Conservation (phyloP, 768 basidiomycete genomes). For the Trametes cubensis region DNA sequence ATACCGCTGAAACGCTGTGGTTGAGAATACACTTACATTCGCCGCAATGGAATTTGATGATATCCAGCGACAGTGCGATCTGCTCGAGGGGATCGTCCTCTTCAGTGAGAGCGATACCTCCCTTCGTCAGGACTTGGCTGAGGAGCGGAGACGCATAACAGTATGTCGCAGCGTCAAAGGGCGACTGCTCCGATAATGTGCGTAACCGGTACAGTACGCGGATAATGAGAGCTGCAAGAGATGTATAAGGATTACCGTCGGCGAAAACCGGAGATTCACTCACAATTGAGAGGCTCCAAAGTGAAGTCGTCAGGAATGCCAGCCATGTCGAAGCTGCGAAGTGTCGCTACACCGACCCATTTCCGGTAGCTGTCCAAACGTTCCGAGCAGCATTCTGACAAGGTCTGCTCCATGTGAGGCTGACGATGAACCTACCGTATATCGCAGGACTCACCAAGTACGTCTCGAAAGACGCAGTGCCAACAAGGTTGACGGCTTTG, state of each 20-base stretch:
- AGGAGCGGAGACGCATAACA: constrained; percentile 80
- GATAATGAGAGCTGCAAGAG: constrained; percentile 67
- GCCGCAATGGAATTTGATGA: constrained; percentile 70
- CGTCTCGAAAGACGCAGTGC: constrained; percentile 64
- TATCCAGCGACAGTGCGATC: constrained; percentile 68
- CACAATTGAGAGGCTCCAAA: constrained; percentile 70
- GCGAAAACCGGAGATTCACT: constrained; percentile 26
- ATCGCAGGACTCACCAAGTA: constrained; percentile 60
- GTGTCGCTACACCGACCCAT: constrained; percentile 83
- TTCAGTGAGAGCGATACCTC: constrained; percentile 66
- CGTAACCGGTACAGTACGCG: constrained; percentile 87
- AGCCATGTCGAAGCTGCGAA: constrained; percentile 68
- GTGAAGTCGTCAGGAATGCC: constrained; percentile 73
- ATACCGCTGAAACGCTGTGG: too few species aligned
- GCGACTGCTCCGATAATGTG: constrained; percentile 75
- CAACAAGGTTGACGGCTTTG: constrained; percentile 63
- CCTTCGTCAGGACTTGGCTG: constrained; percentile 62
- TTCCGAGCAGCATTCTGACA: constrained; percentile 73
- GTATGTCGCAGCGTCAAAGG: constrained; percentile 87
- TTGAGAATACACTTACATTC: constrained; percentile 58
- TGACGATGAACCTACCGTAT: neutral
- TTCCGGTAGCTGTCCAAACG: constrained; percentile 67
- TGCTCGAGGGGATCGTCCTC: constrained; percentile 83
- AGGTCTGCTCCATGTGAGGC: constrained; percentile 43
- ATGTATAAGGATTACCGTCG: neutral